Evolutionary conservation across 2,329 filamentous ascomycete species (phyloP).

Genomic region (Colletotrichum kahawae): DNA sequence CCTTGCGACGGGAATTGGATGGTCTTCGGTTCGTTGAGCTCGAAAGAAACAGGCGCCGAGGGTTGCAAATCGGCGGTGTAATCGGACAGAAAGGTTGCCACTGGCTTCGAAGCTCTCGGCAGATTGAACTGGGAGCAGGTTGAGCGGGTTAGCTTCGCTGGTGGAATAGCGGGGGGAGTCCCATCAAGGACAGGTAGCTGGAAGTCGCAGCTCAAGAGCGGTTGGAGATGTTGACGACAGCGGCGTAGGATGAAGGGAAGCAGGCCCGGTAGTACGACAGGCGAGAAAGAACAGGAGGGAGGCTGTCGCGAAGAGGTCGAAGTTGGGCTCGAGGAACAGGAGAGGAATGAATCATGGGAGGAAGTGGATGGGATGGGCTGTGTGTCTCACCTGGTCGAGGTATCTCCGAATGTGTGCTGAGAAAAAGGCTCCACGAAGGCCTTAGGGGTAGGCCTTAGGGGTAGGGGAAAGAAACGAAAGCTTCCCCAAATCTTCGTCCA

Average conservation of each 20-base stretch:
- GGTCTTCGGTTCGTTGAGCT: conserved; percentile 1
- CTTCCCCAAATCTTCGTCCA: conserved; percentile 18
- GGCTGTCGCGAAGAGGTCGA: neutral
- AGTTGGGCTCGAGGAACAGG: neutral
- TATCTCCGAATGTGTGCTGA: neutral
- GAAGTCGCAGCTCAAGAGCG: neutral
- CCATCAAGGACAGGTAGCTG: conserved; percentile 19
- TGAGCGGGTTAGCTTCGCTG: conserved; percentile 11
- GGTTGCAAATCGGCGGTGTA: neutral
- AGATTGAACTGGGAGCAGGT: conserved; percentile 2
- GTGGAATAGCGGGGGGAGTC: conserved; percentile 7
- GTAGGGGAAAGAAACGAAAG: conserved; percentile 14
- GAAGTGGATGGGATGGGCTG: conserved; percentile 7
- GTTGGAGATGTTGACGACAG: neutral
- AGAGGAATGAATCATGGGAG: conserved; percentile 4
- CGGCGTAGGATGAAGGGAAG: neutral
- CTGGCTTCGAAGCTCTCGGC: neutral
- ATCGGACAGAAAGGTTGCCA: conserved; percentile 1
- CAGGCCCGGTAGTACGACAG: neutral
- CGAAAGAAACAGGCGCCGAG: conserved; percentile 2
- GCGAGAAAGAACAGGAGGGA: neutral
- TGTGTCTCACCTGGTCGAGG: conserved; percentile 20
- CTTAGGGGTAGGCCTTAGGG: neutral
- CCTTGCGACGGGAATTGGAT: conserved; percentile 20
- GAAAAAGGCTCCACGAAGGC: conserved; percentile 2